Percentiles rank a stretch among this genome's conserved stretches.
Conservation (phyloP, 164 flowering plant genomes). For the Liquidambar formosana region DNA sequence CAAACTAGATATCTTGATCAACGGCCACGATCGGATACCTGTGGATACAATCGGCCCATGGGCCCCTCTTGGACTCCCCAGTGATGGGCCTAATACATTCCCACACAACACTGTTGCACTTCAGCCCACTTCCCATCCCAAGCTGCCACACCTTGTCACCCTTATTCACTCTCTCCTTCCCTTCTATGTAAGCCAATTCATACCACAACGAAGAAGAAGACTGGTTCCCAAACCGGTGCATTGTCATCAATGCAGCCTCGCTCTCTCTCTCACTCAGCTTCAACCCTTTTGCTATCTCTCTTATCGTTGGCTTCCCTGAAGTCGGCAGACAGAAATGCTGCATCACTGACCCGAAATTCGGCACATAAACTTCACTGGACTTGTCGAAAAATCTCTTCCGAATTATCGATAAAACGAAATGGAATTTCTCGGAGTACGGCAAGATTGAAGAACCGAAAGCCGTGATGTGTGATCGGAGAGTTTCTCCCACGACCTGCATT, state of each 20-base stretch:
- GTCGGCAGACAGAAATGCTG: slow-evolving; percentile 63
- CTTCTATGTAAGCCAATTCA: slow-evolving; percentile 63
- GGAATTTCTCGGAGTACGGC: slow-evolving; percentile 45
- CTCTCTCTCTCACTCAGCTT: slow-evolving; percentile 44
- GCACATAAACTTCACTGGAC: slow-evolving; percentile 40
- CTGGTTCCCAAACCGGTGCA: slow-evolving; percentile 69
- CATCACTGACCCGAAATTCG: slow-evolving; percentile 51
- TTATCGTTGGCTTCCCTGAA: slow-evolving; percentile 48
- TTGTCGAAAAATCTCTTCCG: slow-evolving; percentile 28
- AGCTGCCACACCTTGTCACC: slow-evolving; percentile 70
- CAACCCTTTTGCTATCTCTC: slow-evolving; percentile 52
- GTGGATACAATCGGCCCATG: slow-evolving; percentile 55
- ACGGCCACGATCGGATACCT: slow-evolving; percentile 31
- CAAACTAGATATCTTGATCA: not conserved
- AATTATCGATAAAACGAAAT: slow-evolving; percentile 24
- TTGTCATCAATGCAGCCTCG: slow-evolving; percentile 65
- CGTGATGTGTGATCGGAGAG: slow-evolving; percentile 35
- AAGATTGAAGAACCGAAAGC: slow-evolving; percentile 42
- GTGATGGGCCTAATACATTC: slow-evolving; percentile 45
- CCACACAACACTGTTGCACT: slow-evolving; percentile 52
- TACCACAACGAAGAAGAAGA: slow-evolving; percentile 72
- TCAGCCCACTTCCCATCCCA: slow-evolving; percentile 68
- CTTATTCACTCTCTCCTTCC: slow-evolving; percentile 49
- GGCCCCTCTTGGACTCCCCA: slow-evolving; percentile 43
- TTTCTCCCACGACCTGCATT: slow-evolving; percentile 45